Evolutionary conservation across 345 rosid genomes (phyloP).

Genomic region (Chamaenerion angustifolium): DNA sequence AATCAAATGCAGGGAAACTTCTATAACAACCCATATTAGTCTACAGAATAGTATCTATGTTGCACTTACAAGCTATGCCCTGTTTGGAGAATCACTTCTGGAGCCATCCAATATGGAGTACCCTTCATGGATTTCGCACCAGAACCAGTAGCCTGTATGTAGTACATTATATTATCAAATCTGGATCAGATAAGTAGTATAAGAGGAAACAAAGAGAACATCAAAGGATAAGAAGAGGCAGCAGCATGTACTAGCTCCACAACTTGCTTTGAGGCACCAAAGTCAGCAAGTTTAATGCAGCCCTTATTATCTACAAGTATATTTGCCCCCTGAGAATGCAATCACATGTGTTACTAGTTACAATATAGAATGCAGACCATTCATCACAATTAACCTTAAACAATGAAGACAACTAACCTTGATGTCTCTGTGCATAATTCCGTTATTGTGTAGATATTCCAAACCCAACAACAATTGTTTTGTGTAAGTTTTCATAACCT

Average conservation of each 20-base stretch:
- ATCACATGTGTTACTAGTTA: neutral
- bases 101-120: slow-evolving; percentile 97
- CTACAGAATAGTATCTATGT: neutral
- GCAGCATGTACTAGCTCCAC: slow-evolving; percentile 58
- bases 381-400: too few species aligned
- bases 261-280: slow-evolving; percentile 96
- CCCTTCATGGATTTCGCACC: slow-evolving; percentile 99
- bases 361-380: neutral
- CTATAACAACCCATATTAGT: neutral
- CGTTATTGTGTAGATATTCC: slow-evolving; percentile 75
- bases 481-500: slow-evolving; percentile 74
- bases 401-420: slow-evolving; percentile 35
- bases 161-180: slow-evolving; percentile 2
- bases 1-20: slow-evolving; percentile 8
- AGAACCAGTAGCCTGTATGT: slow-evolving; percentile 55
- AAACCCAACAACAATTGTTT: slow-evolving; percentile 66
- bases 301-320: slow-evolving; percentile 92
- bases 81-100: slow-evolving; percentile 92
- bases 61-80: slow-evolving; percentile 83
- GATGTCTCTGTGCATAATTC: slow-evolving; percentile 93
- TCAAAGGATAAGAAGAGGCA: neutral
- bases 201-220: slow-evolving; percentile 1
- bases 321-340: slow-evolving; percentile 68
- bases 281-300: slow-evolving; percentile 94
- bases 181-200: slow-evolving; percentile 9